These are phyloP conservation scores for Tetrapisispora namnaoensis DNA, from an alignment of 805 yeast species.

Conservation along the genomic window DNA sequence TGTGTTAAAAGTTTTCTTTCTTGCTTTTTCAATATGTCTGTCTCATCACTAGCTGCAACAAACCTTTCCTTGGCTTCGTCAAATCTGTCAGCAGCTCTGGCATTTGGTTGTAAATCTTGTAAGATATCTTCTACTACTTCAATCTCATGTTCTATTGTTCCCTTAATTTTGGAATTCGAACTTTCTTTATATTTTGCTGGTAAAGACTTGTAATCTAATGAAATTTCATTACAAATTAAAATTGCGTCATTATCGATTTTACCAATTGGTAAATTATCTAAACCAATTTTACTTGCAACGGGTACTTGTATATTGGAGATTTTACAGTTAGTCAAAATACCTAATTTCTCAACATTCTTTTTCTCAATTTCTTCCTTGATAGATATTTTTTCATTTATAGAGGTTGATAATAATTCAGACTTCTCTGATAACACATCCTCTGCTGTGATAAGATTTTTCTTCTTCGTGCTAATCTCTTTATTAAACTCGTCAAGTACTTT, in stretches of 20 bases:
- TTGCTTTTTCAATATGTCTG: conserved; percentile 46
- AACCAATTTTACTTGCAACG: conserved; percentile 41
- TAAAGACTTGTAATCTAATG: conserved; percentile 44
- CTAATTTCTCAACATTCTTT: conserved; percentile 44
- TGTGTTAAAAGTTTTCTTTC: conserved; percentile 46
- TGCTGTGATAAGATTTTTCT: conserved; percentile 28
- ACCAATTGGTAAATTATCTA: conserved; percentile 54
- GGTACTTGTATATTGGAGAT: conserved; percentile 62
- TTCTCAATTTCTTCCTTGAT: conserved; percentile 47
- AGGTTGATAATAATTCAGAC: conserved; percentile 17
- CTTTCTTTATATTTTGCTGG: conserved; percentile 35
- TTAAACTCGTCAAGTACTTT: conserved; percentile 32
- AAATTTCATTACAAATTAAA: conserved; percentile 38
- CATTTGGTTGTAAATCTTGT: conserved; percentile 57
- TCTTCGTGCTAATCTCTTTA: conserved; percentile 33
- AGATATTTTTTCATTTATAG: conserved; percentile 29
- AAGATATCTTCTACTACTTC: conserved; percentile 28
- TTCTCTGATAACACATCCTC: conserved; percentile 43
- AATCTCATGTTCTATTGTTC: conserved; percentile 33
- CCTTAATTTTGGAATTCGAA: conserved; percentile 20
- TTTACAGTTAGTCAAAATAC: conserved; percentile 60
- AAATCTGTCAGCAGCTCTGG: conserved; percentile 68
- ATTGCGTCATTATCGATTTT: conserved; percentile 35
- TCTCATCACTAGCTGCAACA: conserved; percentile 53
- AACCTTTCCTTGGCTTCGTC: conserved; percentile 55